Evolutionary conservation across 805 yeast species (phyloP).

Genomic region (Hanseniaspora mollemarum): DNA sequence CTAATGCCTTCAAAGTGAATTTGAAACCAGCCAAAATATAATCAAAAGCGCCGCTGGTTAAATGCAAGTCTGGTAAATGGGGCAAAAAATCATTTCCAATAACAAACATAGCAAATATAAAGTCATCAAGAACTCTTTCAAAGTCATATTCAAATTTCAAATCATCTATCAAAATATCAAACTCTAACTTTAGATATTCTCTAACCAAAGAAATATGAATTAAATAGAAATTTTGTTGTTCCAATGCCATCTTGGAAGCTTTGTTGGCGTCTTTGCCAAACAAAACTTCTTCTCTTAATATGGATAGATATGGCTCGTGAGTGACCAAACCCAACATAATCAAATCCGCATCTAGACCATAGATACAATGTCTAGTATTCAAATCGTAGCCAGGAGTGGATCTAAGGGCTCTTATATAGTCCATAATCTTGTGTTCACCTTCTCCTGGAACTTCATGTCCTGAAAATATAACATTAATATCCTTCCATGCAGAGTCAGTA

Average conservation of each 20-base stretch:
- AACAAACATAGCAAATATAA: conserved; percentile 80
- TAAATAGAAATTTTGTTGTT: conserved; percentile 69
- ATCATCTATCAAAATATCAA: conserved; percentile 53
- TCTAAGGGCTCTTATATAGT: conserved; percentile 67
- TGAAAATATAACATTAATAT: conserved; percentile 60
- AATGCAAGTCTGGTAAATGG: conserved; percentile 81
- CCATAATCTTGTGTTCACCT: conserved; percentile 97
- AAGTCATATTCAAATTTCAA: conserved; percentile 62
- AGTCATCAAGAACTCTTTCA: conserved; percentile 84
- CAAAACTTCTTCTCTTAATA: conserved; percentile 87
- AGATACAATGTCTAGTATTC: conserved; percentile 82
- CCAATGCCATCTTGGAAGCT: conserved; percentile 30
- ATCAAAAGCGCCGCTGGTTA: conserved; percentile 96
- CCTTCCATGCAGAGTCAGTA: conserved; percentile 78
- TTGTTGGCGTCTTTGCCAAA: conserved; percentile 53
- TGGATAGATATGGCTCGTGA: conserved; percentile 91
- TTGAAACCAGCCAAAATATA: conserved; percentile 79
- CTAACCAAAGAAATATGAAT: conserved; percentile 79
- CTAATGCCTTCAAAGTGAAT: conserved; percentile 55
- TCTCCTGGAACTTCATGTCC: conserved; percentile 98
- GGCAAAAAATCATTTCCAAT: conserved; percentile 98
- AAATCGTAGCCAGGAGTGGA: conserved; percentile 64
- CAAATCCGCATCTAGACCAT: conserved; percentile 92
- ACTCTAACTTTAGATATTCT: conserved; percentile 83
- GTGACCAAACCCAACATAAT: conserved; percentile 84